Base-by-base conservation (phyloP, 2,329 filamentous ascomycete genomes). In the Alternaria sp. region DNA sequence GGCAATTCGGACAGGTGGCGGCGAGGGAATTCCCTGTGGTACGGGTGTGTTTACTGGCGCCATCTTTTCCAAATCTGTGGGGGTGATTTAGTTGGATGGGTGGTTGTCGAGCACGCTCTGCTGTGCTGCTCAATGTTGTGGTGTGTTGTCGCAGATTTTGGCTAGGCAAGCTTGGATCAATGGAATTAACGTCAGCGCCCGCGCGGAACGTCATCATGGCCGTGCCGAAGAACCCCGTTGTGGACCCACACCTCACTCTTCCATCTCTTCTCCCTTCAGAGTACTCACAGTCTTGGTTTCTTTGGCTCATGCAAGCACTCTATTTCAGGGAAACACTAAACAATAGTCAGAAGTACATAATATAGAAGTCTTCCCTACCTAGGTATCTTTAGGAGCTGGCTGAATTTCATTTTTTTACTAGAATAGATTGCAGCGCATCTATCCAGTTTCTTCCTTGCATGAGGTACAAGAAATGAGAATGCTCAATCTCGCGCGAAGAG, bases 1-100 rank as follows among this genome's bases (percentile, higher is more conserved):
- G 41, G 85, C 71, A 58, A 78, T 73, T 51, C 70, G 69, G 53
- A 80, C 75, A 65, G 77, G 77, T 67, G 78, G 75, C 9, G 75
- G 76, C 37, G 75, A 75, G n/a, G 77, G 78, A 56, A 41, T 41
- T 41, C 65, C 64, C 64, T 74, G 75, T 44, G 75, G 74, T 62
- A 70, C 72, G 21, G 71, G 70, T 37, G 70, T 71, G 58, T 73
- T 73, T 20, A 67, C 66, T 50, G 71, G 68, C 59, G 77, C 78
- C 78, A 79, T 79, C 49, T 25, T 71, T 25, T 69, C 49, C 33
- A 37, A 66, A 53, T 55, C 55, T 23, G 50, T 47, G 45, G 51
- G 57, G 14, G 50, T 53, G 28, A 41, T 60, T 44, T 58, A 55
- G 57, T 59, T 26, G 53, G 56, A 63, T 61, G 63, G 30, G 37